Evolutionary conservation across 768 basidiomycete species (phyloP), one percentile per base, ranked within the genome.

Genomic region (Russula sp.): DNA sequence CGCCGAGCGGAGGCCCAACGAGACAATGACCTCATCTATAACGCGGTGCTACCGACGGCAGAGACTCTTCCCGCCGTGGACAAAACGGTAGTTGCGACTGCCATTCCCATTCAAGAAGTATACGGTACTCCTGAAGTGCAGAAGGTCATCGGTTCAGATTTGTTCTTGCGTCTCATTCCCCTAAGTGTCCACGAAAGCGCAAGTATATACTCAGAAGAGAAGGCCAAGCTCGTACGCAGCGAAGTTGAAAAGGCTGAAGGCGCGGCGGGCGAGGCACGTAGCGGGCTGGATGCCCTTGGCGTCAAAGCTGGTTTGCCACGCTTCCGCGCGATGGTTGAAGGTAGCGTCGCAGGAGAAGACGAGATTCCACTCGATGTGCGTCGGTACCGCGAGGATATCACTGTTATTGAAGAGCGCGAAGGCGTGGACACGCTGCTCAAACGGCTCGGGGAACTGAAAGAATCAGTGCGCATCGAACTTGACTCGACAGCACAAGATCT

Each of bases 21-120:
- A 57, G 94, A 97, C 76, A 98, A 98, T 73, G 96, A 98, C 71
- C 84, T 99, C 56, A 96, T 99, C 67, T 99, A 99, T 77, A 94
- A 98, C 71, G 92, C 92, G 4, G 82, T 95, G 60, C 75, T 94
- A 0, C 91, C 94, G 6, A 77, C 88, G 9, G 80, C 85, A 2
- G 91, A 95, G 42, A 82, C 89, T 0, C 81, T 98, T 1, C 84
- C 94, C 0, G 71, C 76, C 9, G 84, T 99, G 64, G 97, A 98
- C 59, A 94, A 94, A 73, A 79, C 88, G 0, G 75, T 78, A 1
- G 85, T 95, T 5, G 94, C 94, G 2, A 86, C 85, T 0, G 86
- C 93, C 0, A 88, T 97, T 57, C 83, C 89, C 1, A 99, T 98
- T 61, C 95, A 98, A 70, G 95, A 98, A 64, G 87, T 98, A 1